Evolutionary conservation across 2,329 filamentous ascomycete genomes (phyloP).

Genomic region (Neurospora sp.): DNA sequence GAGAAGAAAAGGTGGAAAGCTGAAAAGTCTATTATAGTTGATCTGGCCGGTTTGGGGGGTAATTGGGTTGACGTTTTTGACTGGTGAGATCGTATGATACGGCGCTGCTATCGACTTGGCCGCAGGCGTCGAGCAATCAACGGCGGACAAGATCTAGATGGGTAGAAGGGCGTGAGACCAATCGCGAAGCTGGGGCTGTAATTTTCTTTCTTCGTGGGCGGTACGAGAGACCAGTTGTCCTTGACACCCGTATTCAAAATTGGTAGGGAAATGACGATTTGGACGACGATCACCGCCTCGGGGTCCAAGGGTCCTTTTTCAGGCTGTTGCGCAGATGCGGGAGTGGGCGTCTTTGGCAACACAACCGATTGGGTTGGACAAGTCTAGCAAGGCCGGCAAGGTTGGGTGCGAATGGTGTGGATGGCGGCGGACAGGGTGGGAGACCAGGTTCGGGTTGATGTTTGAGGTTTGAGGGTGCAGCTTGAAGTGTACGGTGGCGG

Average conservation of each 20-base stretch:
- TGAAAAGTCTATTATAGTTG: neutral
- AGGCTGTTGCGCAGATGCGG: slow-evolving; percentile 3
- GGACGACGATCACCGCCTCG: slow-evolving; percentile 12
- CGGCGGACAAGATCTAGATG: neutral
- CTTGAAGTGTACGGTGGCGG: neutral
- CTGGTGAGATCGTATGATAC: neutral
- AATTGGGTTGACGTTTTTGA: slow-evolving; percentile 3
- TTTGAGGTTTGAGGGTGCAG: neutral
- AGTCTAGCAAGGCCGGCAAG: neutral
- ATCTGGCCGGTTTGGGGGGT: neutral
- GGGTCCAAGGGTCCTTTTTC: slow-evolving; percentile 4
- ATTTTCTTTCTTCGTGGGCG: neutral
- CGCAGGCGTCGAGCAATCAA: neutral
- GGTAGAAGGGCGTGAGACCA: neutral
- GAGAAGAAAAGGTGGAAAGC: neutral
- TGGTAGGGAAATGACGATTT: slow-evolving; percentile 9
- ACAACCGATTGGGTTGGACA: neutral
- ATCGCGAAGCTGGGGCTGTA: neutral
- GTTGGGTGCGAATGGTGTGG: neutral
- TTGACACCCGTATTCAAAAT: slow-evolving; percentile 10
- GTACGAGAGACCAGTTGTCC: slow-evolving; percentile 11
- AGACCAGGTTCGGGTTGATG: neutral
- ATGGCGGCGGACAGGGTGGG: neutral
- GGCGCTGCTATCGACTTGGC: neutral
- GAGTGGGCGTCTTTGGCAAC: neutral